Percentiles rank a stretch among this genome's conserved stretches.
Conservation (phyloP, 106 monocot genomes). For the Xerophyta viscosa region DNA sequence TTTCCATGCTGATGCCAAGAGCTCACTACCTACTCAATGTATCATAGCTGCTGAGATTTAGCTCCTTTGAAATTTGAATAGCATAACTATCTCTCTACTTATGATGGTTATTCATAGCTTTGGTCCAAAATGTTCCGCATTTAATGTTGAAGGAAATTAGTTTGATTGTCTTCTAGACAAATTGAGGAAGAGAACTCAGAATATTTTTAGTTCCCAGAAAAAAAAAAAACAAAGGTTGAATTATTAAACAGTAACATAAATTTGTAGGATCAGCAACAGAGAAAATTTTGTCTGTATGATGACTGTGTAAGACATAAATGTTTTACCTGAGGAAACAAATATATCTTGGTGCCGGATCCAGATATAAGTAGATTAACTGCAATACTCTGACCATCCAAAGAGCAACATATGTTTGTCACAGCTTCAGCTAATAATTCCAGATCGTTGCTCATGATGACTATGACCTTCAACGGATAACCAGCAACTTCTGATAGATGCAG, state of each 20-base stretch:
- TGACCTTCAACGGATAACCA: conserved; percentile 46
- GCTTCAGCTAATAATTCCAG: conserved; percentile 15
- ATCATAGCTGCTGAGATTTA: no score
- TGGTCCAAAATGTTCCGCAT: no score
- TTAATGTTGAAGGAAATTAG: no score
- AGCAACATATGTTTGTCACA: conserved; percentile 39
- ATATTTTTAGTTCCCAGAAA: no score
- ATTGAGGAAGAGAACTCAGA: no score
- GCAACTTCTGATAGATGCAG: conserved; percentile 31
- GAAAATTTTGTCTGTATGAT: background rate
- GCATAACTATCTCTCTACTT: no score
- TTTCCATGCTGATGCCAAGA: no score
- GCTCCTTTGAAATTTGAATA: no score
- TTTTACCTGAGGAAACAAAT: conserved; percentile 72
- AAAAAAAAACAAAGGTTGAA: no score
- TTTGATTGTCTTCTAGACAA: no score
- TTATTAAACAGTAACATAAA: background rate
- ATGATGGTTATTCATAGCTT: no score
- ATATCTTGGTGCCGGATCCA: conserved; percentile 50
- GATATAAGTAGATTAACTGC: conserved; percentile 49
- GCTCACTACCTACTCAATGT: no score
- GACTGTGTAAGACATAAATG: background rate
- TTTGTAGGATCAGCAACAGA: background rate
- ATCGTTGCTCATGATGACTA: conserved; percentile 37
- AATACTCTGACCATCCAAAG: conserved; percentile 16